Conservation (phyloP, 2,329 filamentous ascomycete genomes). For the Fusarium palustre region DNA sequence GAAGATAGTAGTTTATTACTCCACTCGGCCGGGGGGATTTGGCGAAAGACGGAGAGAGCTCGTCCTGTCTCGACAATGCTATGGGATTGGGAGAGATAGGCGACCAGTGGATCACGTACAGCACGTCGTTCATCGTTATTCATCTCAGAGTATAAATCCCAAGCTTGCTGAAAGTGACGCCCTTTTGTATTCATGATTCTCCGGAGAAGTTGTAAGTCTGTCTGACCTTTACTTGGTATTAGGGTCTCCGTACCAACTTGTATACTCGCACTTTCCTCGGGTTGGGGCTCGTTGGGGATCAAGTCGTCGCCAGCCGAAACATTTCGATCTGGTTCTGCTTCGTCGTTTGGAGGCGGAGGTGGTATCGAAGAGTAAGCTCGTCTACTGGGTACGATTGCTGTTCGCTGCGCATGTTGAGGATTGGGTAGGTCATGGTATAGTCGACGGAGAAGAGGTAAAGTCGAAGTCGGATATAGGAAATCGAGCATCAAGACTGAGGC, state of each 20-base stretch:
- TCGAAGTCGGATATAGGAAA: constrained; percentile 65
- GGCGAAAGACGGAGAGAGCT: constrained; percentile 58
- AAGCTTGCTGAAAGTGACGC: constrained; percentile 56
- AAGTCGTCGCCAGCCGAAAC: not conserved
- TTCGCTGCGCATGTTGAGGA: constrained; percentile 35
- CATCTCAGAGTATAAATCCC: constrained; percentile 57
- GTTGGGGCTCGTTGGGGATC: not conserved
- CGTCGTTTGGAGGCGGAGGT: constrained; percentile 8
- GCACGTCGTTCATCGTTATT: constrained; percentile 47
- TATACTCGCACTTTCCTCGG: not conserved
- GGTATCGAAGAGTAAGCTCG: constrained; percentile 47
- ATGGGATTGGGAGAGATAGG: constrained; percentile 58
- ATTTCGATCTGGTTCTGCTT: not conserved
- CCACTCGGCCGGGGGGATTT: constrained; percentile 55
- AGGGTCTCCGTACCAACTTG: not conserved
- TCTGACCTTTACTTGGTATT: not conserved
- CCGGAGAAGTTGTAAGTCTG: constrained; percentile 7
- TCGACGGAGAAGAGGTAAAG: constrained; percentile 57
- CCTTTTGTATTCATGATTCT: constrained; percentile 46
- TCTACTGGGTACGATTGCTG: constrained; percentile 35
- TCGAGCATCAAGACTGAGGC: constrained; percentile 66
- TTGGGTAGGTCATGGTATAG: constrained; percentile 48
- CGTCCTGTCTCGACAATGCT: constrained; percentile 59
- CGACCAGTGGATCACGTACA: constrained; percentile 52
- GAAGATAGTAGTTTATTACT: constrained; percentile 55